Percentiles rank a stretch among this genome's conserved stretches.
phyloP scores from a whole-genome alignment of 23 red algal genomes.

The Chondrus crispus region DNA sequence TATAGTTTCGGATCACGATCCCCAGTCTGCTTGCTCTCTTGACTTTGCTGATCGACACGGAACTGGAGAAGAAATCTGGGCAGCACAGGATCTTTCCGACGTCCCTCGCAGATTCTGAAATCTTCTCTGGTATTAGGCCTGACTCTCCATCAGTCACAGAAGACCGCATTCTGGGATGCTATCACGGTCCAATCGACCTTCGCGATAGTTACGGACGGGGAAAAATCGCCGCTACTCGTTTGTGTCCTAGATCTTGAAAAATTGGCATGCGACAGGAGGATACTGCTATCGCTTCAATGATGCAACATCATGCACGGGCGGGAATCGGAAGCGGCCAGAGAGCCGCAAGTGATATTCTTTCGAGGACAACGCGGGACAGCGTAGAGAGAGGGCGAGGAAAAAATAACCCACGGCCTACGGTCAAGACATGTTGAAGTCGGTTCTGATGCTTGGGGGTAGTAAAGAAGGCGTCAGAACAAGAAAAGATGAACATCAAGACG shows the following conservation, averaged over 20 bases:
- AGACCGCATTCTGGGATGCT: constrained; percentile 50
- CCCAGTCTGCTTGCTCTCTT: not conserved
- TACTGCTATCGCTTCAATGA: not conserved
- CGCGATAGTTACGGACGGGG: constrained; percentile 7
- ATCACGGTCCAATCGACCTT: not conserved
- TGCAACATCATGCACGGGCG: not conserved
- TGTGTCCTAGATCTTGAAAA: constrained; percentile 34
- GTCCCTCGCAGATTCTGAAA: constrained; percentile 23
- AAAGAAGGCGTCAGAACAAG: not conserved
- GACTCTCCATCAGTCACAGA: constrained; percentile 43
- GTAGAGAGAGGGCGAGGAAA: not conserved
- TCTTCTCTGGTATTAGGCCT: constrained; percentile 42
- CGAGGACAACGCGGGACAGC: not conserved
- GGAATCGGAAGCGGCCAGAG: not conserved
- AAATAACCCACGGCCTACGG: not conserved
- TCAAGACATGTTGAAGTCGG: not conserved
- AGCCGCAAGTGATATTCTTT: not conserved
- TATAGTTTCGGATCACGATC: constrained; percentile 21
- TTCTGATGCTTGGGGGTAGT: not conserved
- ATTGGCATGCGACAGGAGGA: not conserved
- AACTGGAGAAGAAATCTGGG: constrained; percentile 26
- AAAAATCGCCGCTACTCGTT: constrained; percentile 19
- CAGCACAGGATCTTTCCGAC: constrained; percentile 8
- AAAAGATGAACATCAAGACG: not conserved
- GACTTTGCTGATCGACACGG: constrained; percentile 37